Base-by-base conservation (phyloP, 2,329 filamentous ascomycete species). In the Cryoendolithus antarcticus region DNA sequence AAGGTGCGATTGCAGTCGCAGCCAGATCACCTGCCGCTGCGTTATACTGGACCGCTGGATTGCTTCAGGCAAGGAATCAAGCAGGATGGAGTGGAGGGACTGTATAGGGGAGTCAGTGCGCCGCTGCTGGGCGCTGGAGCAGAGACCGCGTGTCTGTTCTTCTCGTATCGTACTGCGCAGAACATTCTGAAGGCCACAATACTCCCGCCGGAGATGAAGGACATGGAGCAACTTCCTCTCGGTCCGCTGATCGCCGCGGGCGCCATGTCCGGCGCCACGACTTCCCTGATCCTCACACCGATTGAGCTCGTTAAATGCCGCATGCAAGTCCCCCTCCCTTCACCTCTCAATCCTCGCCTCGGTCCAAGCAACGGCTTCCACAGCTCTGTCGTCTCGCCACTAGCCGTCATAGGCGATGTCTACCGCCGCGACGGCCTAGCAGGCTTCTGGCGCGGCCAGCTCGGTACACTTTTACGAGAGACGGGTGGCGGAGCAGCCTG, bases 221-320 rank as follows among this genome's bases (percentile, higher is more conserved):
- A 39, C 46, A 53, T 43, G 3, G 65, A 74, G 37, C 70, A 75
- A 0, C 66, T 96, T 1, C 80, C 86, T 0, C 72, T 95, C n/a
- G 64, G 72, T 1, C 80, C 79, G 1, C 70, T 96, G 10, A 75
- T 85, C 59, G 65, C 77, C 37, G 93, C 86, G 11, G 91, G 91
- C 34, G 89, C 84, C 35, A 80, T 85, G 42, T 82, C 88, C 1
- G 91, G 91, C 28, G 82, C 83, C 30, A 82, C 94, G 54, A 93
- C 91, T 0, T 94, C 86, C 0, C 71, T 95, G 35, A 77, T 94
- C 27, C 75, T 98, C 45, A 98, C 91, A 0, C 91, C 91, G 0
- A 86, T 98, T 49, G 91, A 98, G 64, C 75, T 98, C 38, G 83
- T 98, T 58, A 98, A 98, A 65, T 98, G 91, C 73, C 93, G 91